phyloP scores from a whole-genome alignment of 2,329 filamentous ascomycete genomes.

The Penicillium sp. region DNA sequence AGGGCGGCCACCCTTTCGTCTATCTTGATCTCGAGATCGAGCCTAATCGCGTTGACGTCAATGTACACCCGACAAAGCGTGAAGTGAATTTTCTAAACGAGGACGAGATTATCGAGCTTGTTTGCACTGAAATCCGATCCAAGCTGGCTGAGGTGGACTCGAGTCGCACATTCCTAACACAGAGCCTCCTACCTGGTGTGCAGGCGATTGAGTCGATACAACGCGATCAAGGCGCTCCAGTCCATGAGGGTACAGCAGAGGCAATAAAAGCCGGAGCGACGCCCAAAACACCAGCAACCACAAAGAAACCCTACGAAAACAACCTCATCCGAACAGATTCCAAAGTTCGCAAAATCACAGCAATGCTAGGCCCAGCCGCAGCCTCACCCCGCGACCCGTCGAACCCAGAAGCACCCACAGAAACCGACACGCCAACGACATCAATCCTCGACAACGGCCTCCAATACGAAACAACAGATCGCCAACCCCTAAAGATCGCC shows the following conservation, averaged over 20 bases:
- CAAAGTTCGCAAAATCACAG: conserved; percentile 88
- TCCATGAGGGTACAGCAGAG: conserved; percentile 32
- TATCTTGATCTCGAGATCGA: conserved; percentile 93
- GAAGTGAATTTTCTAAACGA: conserved; percentile 98
- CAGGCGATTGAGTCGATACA: conserved; percentile 44
- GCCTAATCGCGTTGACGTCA: conserved; percentile 88
- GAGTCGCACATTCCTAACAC: conserved; percentile 90
- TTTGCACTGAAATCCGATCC: conserved; percentile 75
- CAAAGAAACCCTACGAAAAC: conserved; percentile 69
- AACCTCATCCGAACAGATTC: conserved; percentile 89
- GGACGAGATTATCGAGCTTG: conserved; percentile 85
- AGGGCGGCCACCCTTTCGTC: conserved; percentile 88
- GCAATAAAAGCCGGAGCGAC: conserved; percentile 31
- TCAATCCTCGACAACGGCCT: conserved; percentile 47
- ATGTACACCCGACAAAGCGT: conserved; percentile 93
- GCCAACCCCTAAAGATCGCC: conserved; percentile 66
- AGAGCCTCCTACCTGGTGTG: conserved; percentile 75
- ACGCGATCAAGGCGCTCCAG: conserved; percentile 19
- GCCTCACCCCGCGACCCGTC: conserved; percentile 17
- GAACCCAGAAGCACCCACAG: conserved; percentile 24
- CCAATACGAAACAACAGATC: conserved; percentile 70
- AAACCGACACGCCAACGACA: conserved; percentile 31
- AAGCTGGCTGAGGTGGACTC: conserved; percentile 85
- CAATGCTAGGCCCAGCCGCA: conserved; percentile 71
- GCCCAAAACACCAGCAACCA: conserved; percentile 34